Conservation (phyloP, 2,329 filamentous ascomycete genomes). For the Orbilia brochopaga region DNA sequence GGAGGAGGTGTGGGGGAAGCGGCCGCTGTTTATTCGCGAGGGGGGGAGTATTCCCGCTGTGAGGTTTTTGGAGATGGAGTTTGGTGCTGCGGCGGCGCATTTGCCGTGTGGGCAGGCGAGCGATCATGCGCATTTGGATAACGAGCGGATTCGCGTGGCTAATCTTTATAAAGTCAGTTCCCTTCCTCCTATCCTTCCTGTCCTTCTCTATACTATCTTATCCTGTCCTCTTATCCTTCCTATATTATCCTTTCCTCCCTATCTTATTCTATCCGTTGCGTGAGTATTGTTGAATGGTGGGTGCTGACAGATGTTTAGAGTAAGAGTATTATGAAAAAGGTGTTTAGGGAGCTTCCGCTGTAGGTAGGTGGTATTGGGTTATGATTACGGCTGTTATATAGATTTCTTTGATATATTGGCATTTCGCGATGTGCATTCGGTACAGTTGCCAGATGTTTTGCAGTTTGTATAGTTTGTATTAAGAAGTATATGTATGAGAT, state of each 20-base stretch:
- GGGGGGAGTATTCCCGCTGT: constrained; percentile 95
- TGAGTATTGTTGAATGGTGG: constrained; percentile 1
- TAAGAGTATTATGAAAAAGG: constrained; percentile 84
- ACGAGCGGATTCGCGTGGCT: constrained; percentile 84
- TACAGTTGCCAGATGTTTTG: no score
- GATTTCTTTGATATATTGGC: constrained; percentile 5
- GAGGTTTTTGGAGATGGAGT: constrained; percentile 91
- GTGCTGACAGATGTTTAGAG: constrained; percentile 60
- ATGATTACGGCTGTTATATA: no score
- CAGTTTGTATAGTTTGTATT: no score
- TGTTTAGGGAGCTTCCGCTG: constrained; percentile 72
- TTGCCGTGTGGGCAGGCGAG: constrained; percentile 93
- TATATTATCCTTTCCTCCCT: background rate
- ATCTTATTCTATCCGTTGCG: background rate
- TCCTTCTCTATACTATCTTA: background rate
- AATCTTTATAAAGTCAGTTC: constrained; percentile 74
- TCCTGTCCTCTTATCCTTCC: background rate
- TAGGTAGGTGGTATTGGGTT: constrained; percentile 14
- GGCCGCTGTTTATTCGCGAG: constrained; percentile 90
- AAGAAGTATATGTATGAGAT: no score
- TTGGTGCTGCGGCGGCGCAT: constrained; percentile 86
- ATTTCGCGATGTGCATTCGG: no score
- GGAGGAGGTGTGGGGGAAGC: constrained; percentile 76
- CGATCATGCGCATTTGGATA: constrained; percentile 91
- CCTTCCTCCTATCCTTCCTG: no score